Conservation (phyloP, 495 filamentous ascomycete species). For the Penicillium subrubescens region DNA sequence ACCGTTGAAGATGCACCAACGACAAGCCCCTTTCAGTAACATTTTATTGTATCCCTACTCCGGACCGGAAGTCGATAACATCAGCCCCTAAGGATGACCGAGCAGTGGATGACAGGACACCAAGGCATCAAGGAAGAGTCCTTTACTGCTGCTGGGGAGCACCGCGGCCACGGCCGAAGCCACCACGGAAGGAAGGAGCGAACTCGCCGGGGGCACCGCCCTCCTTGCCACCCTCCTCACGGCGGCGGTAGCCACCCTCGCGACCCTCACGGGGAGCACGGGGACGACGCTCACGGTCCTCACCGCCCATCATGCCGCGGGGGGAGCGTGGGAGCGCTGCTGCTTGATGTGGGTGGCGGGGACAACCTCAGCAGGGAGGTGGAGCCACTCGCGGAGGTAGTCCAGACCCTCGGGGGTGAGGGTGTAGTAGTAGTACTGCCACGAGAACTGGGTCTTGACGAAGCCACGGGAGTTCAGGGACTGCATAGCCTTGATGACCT, state of each 20-base stretch:
- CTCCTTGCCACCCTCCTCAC: constrained; percentile 90
- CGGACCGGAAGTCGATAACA: constrained; percentile 33
- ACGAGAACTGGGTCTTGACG: constrained; percentile 99
- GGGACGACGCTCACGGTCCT: constrained; percentile 79
- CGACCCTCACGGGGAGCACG: constrained; percentile 87
- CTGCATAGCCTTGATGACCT: constrained; percentile 97
- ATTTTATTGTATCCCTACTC: constrained; percentile 29
- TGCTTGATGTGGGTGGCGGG: constrained; percentile 99
- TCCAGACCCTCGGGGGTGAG: constrained; percentile 98
- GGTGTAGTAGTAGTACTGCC: constrained; percentile 99
- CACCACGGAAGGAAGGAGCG: constrained; percentile 93
- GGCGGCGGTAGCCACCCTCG: constrained; percentile 91
- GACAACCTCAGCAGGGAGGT: constrained; percentile 99
- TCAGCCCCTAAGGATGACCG: constrained; percentile 41
- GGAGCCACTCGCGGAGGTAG: constrained; percentile 99
- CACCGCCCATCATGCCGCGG: constrained; percentile 96
- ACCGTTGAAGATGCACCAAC: constrained; percentile 27
- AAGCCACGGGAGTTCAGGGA: constrained; percentile 96
- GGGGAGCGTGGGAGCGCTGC: constrained; percentile 97
- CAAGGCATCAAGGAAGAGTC: constrained; percentile 22
- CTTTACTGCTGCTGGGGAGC: constrained; percentile 60
- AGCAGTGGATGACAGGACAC: constrained; percentile 38
- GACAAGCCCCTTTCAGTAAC: constrained; percentile 34
- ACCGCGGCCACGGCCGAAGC: constrained; percentile 88
- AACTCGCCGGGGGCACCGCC: constrained; percentile 94